phyloP scores from a whole-genome alignment of 805 yeast species.

The Starmerella sp. region DNA sequence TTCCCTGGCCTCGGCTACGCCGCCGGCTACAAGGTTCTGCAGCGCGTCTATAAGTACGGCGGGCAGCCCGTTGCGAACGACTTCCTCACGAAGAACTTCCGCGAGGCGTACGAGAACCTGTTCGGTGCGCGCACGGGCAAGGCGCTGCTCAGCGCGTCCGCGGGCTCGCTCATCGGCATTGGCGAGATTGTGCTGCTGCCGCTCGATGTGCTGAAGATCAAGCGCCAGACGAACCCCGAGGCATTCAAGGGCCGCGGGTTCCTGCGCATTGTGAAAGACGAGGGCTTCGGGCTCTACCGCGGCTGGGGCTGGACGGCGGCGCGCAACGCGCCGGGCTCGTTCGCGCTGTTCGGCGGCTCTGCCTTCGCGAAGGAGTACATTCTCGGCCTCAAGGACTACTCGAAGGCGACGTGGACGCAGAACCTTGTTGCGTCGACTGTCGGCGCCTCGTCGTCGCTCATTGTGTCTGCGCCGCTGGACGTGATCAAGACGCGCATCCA shows the following conservation, averaged over 20 bases:
- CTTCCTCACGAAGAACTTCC: slow-evolving; percentile 65
- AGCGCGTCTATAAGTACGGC: slow-evolving; percentile 96
- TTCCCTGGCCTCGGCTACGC: slow-evolving; percentile 99
- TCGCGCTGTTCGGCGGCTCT: slow-evolving; percentile 95
- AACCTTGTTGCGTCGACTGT: slow-evolving; percentile 88
- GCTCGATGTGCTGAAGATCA: slow-evolving; percentile 89
- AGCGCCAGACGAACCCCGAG: slow-evolving; percentile 99
- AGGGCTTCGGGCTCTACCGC: slow-evolving; percentile 85
- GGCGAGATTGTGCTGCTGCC: slow-evolving; percentile 92
- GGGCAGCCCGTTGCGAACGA: slow-evolving; percentile 99
- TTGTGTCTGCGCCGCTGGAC: slow-evolving; percentile 95
- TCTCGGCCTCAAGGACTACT: slow-evolving; percentile 73
- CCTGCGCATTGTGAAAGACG: slow-evolving; percentile 71
- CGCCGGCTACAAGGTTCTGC: slow-evolving; percentile 89
- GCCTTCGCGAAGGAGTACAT: slow-evolving; percentile 97
- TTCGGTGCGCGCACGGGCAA: slow-evolving; percentile 95
- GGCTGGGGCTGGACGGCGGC: slow-evolving; percentile 99
- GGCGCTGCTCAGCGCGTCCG: slow-evolving; percentile 93
- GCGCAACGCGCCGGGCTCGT: slow-evolving; percentile 97
- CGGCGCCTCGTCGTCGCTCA: slow-evolving; percentile 94
- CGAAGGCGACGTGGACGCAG: slow-evolving; percentile 87
- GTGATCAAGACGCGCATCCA: slow-evolving; percentile 97
- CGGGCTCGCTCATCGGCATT: slow-evolving; percentile 94
- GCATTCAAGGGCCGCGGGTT: slow-evolving; percentile 98
- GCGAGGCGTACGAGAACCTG: slow-evolving; percentile 51